Evolutionary conservation across 192 early-diverging fungal species (phyloP).

Genomic region (Gonapodya prolifera): DNA sequence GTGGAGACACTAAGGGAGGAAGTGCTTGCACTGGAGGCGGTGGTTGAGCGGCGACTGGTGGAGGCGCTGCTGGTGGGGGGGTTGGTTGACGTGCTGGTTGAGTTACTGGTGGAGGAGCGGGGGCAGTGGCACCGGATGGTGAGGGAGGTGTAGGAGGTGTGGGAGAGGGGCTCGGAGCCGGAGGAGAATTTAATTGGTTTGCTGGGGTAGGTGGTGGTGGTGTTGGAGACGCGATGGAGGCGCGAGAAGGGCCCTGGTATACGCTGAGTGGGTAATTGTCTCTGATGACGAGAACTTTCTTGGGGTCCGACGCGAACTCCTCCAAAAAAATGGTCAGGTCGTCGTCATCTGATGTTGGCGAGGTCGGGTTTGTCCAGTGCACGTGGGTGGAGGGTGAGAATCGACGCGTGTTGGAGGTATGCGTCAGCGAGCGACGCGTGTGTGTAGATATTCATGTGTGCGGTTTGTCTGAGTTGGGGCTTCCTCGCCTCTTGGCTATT

Average conservation of each 20-base stretch:
- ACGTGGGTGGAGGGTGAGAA: too few relatives aligned
- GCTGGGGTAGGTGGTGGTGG: too few relatives aligned
- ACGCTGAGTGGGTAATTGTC: neutral
- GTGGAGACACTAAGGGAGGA: neutral
- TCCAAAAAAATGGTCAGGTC: neutral
- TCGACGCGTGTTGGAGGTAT: too few relatives aligned
- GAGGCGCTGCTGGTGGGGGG: neutral
- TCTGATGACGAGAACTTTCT: neutral
- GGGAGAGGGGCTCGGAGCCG: neutral
- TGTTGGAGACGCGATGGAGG: neutral
- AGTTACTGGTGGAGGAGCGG: neutral
- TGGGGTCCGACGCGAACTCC: neutral
- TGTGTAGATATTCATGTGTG: too few relatives aligned
- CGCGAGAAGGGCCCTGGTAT: neutral
- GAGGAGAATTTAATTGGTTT: too few relatives aligned
- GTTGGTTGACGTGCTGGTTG: neutral
- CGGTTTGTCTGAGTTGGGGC: too few relatives aligned
- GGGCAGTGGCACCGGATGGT: neutral
- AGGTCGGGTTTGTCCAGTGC: neutral
- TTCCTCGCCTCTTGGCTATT: too few relatives aligned
- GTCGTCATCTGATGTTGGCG: neutral
- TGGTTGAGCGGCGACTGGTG: neutral
- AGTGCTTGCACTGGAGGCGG: neutral
- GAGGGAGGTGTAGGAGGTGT: neutral
- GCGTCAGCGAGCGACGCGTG: too few relatives aligned